Percentiles rank a stretch among this genome's conserved stretches.
phyloP scores from a whole-genome alignment of 345 rosid species.

The Triadica sebifera region DNA sequence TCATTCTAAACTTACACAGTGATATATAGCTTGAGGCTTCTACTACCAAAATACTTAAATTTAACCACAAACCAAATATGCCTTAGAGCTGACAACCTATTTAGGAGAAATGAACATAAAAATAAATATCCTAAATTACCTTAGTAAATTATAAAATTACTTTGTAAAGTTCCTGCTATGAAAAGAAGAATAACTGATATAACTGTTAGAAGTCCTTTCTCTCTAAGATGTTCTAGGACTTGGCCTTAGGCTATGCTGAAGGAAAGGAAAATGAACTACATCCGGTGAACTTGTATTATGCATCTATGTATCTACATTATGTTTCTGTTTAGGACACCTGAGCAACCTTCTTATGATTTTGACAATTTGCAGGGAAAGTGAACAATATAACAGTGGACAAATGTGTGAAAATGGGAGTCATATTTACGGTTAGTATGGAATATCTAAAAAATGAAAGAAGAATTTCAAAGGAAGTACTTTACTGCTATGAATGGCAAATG shows the following conservation, averaged over 20 bases:
- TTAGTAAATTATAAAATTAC: too few species aligned
- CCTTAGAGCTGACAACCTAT: background rate
- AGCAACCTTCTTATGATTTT: conserved; percentile 12
- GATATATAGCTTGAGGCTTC: background rate
- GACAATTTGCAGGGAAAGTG: conserved; percentile 74
- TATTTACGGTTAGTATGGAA: conserved; percentile 66
- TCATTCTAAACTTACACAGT: background rate
- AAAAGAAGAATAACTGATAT: background rate
- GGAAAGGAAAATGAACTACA: background rate
- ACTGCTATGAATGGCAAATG: background rate
- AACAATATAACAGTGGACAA: conserved; percentile 95
- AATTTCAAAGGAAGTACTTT: background rate
- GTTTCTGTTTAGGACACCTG: conserved; percentile 11
- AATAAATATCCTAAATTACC: background rate
- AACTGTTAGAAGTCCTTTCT: too few species aligned
- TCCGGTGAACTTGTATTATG: background rate
- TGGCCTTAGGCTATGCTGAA: background rate
- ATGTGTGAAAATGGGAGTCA: conserved; percentile 89
- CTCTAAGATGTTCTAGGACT: background rate
- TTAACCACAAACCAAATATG: background rate
- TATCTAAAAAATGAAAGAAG: background rate
- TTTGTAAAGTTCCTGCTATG: background rate
- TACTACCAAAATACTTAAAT: background rate
- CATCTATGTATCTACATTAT: background rate
- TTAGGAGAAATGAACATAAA: background rate